Evolutionary conservation across 2,329 filamentous ascomycete species (phyloP).

Genomic region (Diplocarpon rosae): DNA sequence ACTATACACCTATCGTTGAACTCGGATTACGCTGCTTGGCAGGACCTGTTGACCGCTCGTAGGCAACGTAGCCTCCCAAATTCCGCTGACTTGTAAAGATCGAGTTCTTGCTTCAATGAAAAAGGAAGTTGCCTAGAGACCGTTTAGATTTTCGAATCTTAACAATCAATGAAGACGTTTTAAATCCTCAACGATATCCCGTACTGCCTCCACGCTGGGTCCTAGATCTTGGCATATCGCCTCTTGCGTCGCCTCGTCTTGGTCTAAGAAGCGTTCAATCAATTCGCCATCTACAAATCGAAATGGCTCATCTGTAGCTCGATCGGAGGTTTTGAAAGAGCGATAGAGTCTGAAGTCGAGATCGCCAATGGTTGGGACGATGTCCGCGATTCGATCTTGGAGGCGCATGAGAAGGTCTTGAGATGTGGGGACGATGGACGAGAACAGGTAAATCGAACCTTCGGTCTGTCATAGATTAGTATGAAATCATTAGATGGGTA

Average conservation of each 20-base stretch:
- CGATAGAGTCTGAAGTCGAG: slow-evolving; percentile 71
- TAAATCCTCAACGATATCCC: slow-evolving; percentile 50
- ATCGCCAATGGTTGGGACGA: slow-evolving; percentile 58
- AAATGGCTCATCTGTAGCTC: slow-evolving; percentile 63
- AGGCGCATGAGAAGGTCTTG: slow-evolving; percentile 76
- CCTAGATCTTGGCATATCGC: slow-evolving; percentile 44
- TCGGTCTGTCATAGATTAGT: slow-evolving; percentile 53
- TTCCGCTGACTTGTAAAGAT: background rate
- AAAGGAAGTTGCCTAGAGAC: background rate
- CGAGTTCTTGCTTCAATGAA: background rate
- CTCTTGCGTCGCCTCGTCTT: slow-evolving; percentile 47
- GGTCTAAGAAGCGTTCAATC: slow-evolving; percentile 72
- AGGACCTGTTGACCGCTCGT: too few relatives aligned
- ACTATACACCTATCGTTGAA: too few relatives aligned
- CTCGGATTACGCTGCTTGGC: too few relatives aligned
- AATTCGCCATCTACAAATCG: slow-evolving; percentile 90
- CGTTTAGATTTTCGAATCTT: too few relatives aligned
- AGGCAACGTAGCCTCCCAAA: too few relatives aligned
- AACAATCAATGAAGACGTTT: slow-evolving; percentile 44
- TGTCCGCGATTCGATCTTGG: slow-evolving; percentile 57
- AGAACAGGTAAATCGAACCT: slow-evolving; percentile 84
- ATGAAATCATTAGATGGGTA: background rate
- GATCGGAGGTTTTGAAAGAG: slow-evolving; percentile 65
- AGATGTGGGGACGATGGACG: slow-evolving; percentile 58
- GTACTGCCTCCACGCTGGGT: slow-evolving; percentile 51